Conservation (phyloP, 2,329 filamentous ascomycete genomes). For the Didymella glomerata region DNA sequence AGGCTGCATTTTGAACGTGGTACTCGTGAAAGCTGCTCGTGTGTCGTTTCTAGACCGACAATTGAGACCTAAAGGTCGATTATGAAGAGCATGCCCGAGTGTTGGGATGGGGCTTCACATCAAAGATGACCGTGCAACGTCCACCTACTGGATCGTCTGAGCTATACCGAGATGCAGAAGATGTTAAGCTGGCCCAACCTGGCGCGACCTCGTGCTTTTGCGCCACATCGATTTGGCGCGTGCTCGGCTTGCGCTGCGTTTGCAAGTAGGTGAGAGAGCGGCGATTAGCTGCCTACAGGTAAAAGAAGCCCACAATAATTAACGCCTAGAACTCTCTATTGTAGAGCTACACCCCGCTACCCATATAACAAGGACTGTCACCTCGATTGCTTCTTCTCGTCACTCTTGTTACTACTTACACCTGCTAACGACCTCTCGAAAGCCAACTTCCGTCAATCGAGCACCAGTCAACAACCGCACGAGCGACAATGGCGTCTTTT, state of each 20-base stretch:
- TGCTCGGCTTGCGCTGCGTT: neutral
- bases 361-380: neutral
- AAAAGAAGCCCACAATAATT: conserved; percentile 3
- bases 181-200: no score
- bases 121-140: no score
- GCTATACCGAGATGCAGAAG: no score
- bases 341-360: neutral
- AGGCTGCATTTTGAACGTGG: no score
- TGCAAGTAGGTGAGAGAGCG: conserved; percentile 13
- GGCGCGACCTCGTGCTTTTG: neutral
- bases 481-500: conserved; percentile 4
- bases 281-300: conserved; percentile 8
- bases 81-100: no score
- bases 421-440: neutral
- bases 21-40: no score
- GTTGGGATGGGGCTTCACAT: no score
- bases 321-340: no score
- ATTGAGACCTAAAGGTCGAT: no score
- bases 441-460: neutral
- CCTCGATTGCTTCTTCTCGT: neutral
- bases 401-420: neutral
- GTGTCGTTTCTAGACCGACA: no score
- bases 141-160: no score
- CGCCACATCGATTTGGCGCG: neutral
- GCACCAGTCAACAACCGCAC: neutral